Evolutionary conservation across 768 basidiomycete species (phyloP).

Genomic region (Pisolithus microcarpus): DNA sequence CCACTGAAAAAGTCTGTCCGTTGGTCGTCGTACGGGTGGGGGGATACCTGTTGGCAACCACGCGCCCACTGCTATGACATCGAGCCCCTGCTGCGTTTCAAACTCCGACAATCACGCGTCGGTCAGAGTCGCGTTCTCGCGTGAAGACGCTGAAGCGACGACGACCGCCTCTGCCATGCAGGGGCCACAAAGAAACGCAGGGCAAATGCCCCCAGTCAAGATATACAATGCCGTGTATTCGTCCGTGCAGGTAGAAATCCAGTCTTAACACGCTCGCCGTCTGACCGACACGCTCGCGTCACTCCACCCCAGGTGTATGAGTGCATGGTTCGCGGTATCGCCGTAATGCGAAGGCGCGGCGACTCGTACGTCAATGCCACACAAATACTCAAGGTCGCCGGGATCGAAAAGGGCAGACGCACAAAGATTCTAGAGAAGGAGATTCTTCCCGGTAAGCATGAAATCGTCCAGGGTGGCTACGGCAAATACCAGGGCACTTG

Average conservation of each 20-base stretch:
- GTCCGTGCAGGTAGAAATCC: conserved; percentile 60
- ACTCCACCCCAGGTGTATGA: conserved; percentile 70
- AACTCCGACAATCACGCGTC: conserved; percentile 30
- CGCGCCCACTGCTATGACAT: background rate
- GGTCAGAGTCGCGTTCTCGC: conserved; percentile 24
- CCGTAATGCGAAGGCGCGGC: conserved; percentile 92
- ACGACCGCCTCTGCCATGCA: conserved; percentile 17
- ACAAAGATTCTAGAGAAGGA: conserved; percentile 98
- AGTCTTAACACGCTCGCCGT: background rate
- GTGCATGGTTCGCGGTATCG: conserved; percentile 96
- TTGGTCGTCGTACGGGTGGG: conserved; percentile 11
- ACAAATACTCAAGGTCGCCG: conserved; percentile 97
- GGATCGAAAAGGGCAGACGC: conserved; percentile 91
- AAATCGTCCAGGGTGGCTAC: conserved; percentile 98
- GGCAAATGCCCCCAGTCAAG: conserved; percentile 54
- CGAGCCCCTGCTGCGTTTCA: conserved; percentile 14
- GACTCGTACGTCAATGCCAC: conserved; percentile 98
- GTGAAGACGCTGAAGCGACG: conserved; percentile 8
- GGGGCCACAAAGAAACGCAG: conserved; percentile 20
- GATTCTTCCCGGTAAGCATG: conserved; percentile 89
- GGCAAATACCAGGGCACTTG: conserved; percentile 99
- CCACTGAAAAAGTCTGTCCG: background rate
- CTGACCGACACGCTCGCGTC: conserved; percentile 13
- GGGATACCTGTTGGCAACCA: too few species aligned
- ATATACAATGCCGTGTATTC: conserved; percentile 93